A percentile compares a stretch with the other conserved stretches of the same genome.
Conservation (phyloP, 768 basidiomycete species). For the Galerina sulciceps region DNA sequence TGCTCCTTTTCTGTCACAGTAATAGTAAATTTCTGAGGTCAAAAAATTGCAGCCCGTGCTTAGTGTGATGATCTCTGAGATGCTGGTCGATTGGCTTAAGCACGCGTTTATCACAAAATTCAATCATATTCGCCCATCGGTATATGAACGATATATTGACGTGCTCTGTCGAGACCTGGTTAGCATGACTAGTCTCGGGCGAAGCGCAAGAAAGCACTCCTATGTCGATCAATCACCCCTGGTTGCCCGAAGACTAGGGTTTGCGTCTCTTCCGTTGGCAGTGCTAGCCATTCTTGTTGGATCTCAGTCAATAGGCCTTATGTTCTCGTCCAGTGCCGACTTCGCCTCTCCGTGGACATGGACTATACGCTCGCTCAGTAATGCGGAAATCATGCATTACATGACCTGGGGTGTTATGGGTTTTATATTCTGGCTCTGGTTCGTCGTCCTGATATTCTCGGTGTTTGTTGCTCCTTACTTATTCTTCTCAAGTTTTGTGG, state of each 20-base stretch:
- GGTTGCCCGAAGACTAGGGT: constrained; percentile 91
- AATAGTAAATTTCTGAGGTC: background rate
- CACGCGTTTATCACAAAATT: constrained; percentile 99
- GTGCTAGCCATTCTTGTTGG: constrained; percentile 81
- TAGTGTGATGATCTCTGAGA: constrained; percentile 89
- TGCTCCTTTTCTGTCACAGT: background rate
- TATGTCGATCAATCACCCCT: constrained; percentile 96
- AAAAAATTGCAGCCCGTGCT: constrained; percentile 73
- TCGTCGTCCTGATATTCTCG: background rate
- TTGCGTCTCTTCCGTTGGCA: constrained; percentile 90
- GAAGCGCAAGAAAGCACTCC: constrained; percentile 80
- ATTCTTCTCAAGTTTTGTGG: constrained; percentile 61
- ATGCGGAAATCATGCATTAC: constrained; percentile 54
- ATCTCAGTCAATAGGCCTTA: constrained; percentile 66
- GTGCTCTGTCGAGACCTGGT: constrained; percentile 94
- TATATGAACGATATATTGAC: constrained; percentile 94
- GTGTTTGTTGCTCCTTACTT: background rate
- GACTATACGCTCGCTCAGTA: constrained; percentile 47
- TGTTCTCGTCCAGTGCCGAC: constrained; percentile 55
- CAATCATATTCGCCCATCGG: constrained; percentile 94
- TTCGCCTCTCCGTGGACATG: constrained; percentile 44
- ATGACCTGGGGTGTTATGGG: constrained; percentile 70
- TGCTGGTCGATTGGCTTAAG: constrained; percentile 97
- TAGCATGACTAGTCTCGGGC: constrained; percentile 72
- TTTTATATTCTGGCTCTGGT: constrained; percentile 87